These are phyloP conservation scores for Botryosphaeria dothidea DNA, from an alignment of 2,329 filamentous ascomycete species.

Conservation along the genomic window DNA sequence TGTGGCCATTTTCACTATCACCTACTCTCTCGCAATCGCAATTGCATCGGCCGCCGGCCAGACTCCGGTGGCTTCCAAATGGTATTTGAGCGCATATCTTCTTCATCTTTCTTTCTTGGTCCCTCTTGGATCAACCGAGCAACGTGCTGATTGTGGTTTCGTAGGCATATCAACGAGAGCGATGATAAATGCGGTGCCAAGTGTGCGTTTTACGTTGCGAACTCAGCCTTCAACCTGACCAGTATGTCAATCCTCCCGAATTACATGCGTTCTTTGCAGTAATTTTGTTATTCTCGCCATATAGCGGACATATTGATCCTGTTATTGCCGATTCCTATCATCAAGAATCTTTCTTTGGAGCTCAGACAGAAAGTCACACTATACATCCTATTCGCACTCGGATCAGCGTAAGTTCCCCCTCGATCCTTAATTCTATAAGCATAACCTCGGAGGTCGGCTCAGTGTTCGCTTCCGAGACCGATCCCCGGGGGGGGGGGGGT, in stretches of 20 bases:
- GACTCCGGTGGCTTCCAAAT: not conserved
- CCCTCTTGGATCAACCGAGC: not conserved
- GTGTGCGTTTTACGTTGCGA: not conserved
- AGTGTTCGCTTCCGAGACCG: not conserved
- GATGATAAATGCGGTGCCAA: not conserved
- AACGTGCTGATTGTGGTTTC: not conserved
- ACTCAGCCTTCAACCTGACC: not conserved
- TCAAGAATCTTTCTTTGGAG: not conserved
- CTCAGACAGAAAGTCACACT: constrained; percentile 1
- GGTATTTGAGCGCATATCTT: not conserved
- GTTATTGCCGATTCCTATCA: not conserved
- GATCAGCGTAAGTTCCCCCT: not conserved
- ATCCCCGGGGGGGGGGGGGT: not conserved
- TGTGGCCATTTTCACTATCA: not conserved
- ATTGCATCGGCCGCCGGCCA: not conserved
- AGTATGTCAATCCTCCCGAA: not conserved
- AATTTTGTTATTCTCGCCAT: not conserved
- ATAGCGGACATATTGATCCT: not conserved
- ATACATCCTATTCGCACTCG: not conserved
- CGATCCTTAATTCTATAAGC: not conserved
- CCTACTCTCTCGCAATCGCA: constrained; percentile 1
- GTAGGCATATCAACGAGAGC: not conserved
- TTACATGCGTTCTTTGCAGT: too few relatives aligned
- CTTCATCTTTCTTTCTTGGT: not conserved
- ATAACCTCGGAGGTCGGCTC: not conserved